Evolutionary conservation across 768 basidiomycete genomes (phyloP), one percentile per base, ranked within the genome.

Genomic region (Mycena floridula): DNA sequence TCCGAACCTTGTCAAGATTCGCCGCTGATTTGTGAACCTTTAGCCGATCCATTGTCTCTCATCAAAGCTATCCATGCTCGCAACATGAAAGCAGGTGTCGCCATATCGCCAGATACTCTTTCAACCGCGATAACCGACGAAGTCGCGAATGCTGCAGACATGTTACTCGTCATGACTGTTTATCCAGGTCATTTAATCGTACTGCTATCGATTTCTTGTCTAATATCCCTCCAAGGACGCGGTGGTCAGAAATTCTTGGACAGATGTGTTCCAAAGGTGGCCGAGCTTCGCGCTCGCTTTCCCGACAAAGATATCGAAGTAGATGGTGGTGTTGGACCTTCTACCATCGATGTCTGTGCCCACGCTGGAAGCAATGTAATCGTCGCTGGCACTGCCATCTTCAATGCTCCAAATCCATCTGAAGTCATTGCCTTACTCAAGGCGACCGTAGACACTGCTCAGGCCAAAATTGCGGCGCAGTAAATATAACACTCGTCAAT

Each of bases 111-210:
- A 1, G 87, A 91, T 56, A 98, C 96, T 0, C 89, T 89, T 9
- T 85, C 92, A 20, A 73, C 79, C 3, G 86, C 82, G 32, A 93
- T 99, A 60, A 85, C 91, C 40, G 83, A 94, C 58, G 81, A 81
- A 39, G 73, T 98, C 39, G 95, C 73, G n/a, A 56, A 80, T 11
- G 78, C 77, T 4, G 92, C 85, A 5, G 94, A 97, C 61, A 90
- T 97, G 89, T 76, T 98, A 25, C 81, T 98, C 49, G 94, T 98
- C 55, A 98, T 98, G 95, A 98, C 95, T 7, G 94, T 99, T 21
- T 85, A 90, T 58, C 95, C 94, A 37, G 95, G 88, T 85, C 23
- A n/a, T 12, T 11, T 20, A 24, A 13, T 36, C 25, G 2, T 11
- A 13, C 38, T 13, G n/a, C 38, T 20, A 15, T 20, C 13, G 38